These are phyloP conservation scores for Xylariaceae sp. DNA, from an alignment of 2,329 filamentous ascomycete genomes.

Conservation along the genomic window DNA sequence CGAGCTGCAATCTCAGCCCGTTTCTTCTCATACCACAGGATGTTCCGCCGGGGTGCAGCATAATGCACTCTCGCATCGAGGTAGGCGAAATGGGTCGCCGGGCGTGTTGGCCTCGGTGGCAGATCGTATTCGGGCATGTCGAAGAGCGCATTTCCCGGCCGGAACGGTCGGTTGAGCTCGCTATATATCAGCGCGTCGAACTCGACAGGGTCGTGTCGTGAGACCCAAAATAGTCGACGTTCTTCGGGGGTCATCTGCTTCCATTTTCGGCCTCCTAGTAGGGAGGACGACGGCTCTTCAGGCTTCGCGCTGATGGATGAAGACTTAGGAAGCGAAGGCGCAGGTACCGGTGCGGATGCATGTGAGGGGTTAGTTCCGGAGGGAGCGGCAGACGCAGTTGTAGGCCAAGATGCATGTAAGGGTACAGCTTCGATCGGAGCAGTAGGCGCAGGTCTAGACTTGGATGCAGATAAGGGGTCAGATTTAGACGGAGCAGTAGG, in stretches of 20 bases:
- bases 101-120: slow-evolving; percentile 16
- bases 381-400: no score
- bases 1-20: slow-evolving; percentile 44
- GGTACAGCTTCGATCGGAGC: no score
- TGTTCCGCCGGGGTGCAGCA: slow-evolving; percentile 35
- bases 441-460: no score
- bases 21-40: slow-evolving; percentile 44
- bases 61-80: slow-evolving; percentile 49
- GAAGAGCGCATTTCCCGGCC: slow-evolving; percentile 23
- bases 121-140: slow-evolving; percentile 12
- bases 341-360: no score
- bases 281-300: slow-evolving; percentile 6
- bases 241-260: slow-evolving; percentile 16
- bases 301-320: no score
- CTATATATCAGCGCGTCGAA: slow-evolving; percentile 38
- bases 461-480: no score
- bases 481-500: no score
- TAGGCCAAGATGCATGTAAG: no score
- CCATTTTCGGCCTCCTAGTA: slow-evolving; percentile 13
- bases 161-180: slow-evolving; percentile 27
- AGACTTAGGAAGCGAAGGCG: no score
- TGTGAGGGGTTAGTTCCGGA: no score
- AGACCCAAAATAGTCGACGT: slow-evolving; percentile 19
- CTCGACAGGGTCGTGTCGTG: slow-evolving; percentile 21
- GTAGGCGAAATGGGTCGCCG: slow-evolving; percentile 36